Percentiles rank a stretch among this genome's conserved stretches.
Evolutionary conservation across 495 filamentous ascomycete genomes (phyloP).

Genomic region (Aspergillus sclerotiicarbonarius): DNA sequence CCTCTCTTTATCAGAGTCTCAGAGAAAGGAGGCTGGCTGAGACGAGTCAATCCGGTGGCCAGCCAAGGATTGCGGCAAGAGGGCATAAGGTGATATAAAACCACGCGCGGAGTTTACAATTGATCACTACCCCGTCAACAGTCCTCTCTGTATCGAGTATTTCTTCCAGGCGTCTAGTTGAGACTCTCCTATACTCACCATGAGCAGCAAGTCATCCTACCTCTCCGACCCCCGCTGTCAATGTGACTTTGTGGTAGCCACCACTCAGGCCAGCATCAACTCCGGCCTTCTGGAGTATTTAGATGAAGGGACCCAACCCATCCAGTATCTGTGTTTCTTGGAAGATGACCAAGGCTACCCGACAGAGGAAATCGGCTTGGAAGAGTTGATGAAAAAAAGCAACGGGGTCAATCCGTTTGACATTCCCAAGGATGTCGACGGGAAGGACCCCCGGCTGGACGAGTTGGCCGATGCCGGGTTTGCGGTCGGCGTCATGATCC

Average conservation of each 20-base stretch:
- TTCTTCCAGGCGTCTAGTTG: too few relatives aligned
- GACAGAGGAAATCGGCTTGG: not conserved
- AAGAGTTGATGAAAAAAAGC: conserved; percentile 4
- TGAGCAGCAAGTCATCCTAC: not conserved
- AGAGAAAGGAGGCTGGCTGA: too few relatives aligned
- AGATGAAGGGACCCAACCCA: not conserved
- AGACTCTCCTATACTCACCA: not conserved
- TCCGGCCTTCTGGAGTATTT: conserved; percentile 6
- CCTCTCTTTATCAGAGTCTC: too few relatives aligned
- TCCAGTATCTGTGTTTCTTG: conserved; percentile 9
- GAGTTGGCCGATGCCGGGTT: not conserved
- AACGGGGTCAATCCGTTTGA: conserved; percentile 7
- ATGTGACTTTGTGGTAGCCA: conserved; percentile 16
- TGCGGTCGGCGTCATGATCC: conserved; percentile 1
- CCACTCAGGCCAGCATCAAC: conserved; percentile 18
- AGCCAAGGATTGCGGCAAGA: too few relatives aligned
- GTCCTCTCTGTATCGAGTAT: too few relatives aligned
- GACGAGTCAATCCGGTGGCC: too few relatives aligned
- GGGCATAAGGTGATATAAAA: too few relatives aligned
- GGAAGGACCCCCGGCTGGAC: not conserved
- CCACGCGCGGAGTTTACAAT: too few relatives aligned
- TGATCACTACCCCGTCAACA: too few relatives aligned
- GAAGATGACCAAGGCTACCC: conserved; percentile 2
- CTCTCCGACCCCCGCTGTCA: conserved; percentile 7
- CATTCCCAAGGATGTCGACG: not conserved